Conservation (phyloP, 169 alveolate species). For the Amoebophrya sp. region DNA sequence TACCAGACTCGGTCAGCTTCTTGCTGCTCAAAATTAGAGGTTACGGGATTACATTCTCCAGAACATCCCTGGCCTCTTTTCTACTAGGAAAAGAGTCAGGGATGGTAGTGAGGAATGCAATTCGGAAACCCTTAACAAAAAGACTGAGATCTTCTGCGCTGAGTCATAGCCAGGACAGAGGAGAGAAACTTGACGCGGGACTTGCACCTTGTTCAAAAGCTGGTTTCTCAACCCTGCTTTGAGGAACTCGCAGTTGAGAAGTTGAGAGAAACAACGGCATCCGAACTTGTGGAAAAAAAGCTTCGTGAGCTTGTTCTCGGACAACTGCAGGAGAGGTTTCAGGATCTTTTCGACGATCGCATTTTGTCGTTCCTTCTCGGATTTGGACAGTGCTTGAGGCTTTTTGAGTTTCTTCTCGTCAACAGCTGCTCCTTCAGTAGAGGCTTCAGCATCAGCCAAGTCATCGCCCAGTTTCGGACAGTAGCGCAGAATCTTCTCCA, state of each 20-base stretch:
- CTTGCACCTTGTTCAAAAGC: neutral
- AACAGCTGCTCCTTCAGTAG: neutral
- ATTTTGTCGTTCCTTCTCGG: neutral
- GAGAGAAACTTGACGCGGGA: neutral
- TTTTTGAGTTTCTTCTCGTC: neutral
- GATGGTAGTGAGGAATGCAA: too few species aligned
- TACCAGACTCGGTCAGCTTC: neutral
- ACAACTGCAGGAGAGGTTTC: neutral
- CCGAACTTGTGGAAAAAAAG: slow-evolving; percentile 1
- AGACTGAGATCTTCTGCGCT: too few species aligned
- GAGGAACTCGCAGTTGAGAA: neutral
- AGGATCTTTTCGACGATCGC: neutral
- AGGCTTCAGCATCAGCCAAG: neutral
- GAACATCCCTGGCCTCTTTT: too few species aligned
- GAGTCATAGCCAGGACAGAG: too few species aligned
- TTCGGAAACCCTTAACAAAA: too few species aligned
- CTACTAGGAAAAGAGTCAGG: too few species aligned
- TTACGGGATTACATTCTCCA: too few species aligned
- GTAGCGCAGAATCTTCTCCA: neutral
- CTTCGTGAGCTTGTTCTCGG: neutral
- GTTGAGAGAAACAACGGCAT: neutral
- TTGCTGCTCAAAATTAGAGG: too few species aligned
- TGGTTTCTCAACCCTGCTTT: neutral
- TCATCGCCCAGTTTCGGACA: neutral
- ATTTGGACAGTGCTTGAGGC: neutral